phyloP scores from a whole-genome alignment of 192 early-diverging fungal species.

The Coemansia brasiliensis region DNA sequence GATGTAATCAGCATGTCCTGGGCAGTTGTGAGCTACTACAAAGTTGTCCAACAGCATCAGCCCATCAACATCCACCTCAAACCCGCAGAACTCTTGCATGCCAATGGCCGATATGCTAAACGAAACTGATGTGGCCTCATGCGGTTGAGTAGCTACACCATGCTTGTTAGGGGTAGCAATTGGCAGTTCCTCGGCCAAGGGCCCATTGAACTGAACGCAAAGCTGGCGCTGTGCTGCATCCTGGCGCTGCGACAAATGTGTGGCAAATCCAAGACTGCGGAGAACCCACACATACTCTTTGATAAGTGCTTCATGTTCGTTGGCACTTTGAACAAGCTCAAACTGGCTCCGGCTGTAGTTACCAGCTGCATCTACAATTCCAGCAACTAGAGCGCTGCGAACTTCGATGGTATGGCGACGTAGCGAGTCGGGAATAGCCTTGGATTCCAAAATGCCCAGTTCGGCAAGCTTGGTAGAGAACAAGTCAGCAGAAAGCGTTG shows the following conservation, averaged over 20 bases:
- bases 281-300: constrained; percentile 27
- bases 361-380: constrained; percentile 24
- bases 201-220: constrained; percentile 10
- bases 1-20: constrained; percentile 99
- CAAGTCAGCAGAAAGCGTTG: neutral
- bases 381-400: constrained; percentile 28
- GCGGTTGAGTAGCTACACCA: neutral
- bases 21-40: constrained; percentile 60
- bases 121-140: constrained; percentile 16
- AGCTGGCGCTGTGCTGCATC: neutral
- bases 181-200: constrained; percentile 13
- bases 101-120: constrained; percentile 22
- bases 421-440: constrained; percentile 16
- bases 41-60: constrained; percentile 33
- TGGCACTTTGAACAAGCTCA: constrained; percentile 7
- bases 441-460: constrained; percentile 13
- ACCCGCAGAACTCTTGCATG: constrained; percentile 22
- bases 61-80: constrained; percentile 36
- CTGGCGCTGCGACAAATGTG: neutral
- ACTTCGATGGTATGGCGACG: constrained; percentile 21
- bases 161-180: constrained; percentile 11
- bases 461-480: constrained; percentile 18
- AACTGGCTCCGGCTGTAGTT: constrained; percentile 19
- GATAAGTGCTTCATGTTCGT: constrained; percentile 2
- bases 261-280: constrained; percentile 42